Conservation (phyloP, 1,284 basidiomycete genomes). For the Malassezia pachydermatis region DNA sequence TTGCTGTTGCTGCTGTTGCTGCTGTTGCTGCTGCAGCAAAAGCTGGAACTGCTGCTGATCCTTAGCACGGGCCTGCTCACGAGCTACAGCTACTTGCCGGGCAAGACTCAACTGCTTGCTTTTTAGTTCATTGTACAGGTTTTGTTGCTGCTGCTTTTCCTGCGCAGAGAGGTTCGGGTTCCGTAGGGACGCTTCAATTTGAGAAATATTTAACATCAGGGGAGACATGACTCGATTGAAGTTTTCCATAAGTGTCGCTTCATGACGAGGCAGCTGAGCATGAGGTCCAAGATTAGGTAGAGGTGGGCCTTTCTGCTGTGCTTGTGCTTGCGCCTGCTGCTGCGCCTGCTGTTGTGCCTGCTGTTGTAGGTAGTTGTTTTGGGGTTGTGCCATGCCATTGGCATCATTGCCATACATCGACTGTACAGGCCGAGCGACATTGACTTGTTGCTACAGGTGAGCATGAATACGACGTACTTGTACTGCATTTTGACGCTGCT, state of each 20-base stretch:
- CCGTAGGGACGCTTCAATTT: slow-evolving; percentile 25
- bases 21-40: slow-evolving; percentile 15
- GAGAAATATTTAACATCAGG: slow-evolving; percentile 29
- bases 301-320: slow-evolving; percentile 6
- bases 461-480: not conserved
- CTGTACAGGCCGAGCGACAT: slow-evolving; percentile 13
- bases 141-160: slow-evolving; percentile 33
- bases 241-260: slow-evolving; percentile 32
- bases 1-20: slow-evolving; percentile 6
- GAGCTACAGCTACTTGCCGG: slow-evolving; percentile 31
- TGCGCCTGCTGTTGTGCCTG: slow-evolving; percentile 22
- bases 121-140: slow-evolving; percentile 27
- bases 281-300: not conserved
- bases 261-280: slow-evolving; percentile 23
- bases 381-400: not conserved
- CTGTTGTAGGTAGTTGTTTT: slow-evolving; percentile 6
- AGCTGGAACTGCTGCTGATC: slow-evolving; percentile 24
- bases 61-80: slow-evolving; percentile 30
- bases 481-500: slow-evolving; percentile 16
- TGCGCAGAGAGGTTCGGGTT: slow-evolving; percentile 29
- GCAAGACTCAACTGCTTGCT: slow-evolving; percentile 32
- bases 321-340: slow-evolving; percentile 18
- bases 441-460: slow-evolving; percentile 4
- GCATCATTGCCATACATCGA: slow-evolving; percentile 1
- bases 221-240: slow-evolving; percentile 35